phyloP scores from a whole-genome alignment of 768 basidiomycete species.

The Leccinum rimulosum region DNA sequence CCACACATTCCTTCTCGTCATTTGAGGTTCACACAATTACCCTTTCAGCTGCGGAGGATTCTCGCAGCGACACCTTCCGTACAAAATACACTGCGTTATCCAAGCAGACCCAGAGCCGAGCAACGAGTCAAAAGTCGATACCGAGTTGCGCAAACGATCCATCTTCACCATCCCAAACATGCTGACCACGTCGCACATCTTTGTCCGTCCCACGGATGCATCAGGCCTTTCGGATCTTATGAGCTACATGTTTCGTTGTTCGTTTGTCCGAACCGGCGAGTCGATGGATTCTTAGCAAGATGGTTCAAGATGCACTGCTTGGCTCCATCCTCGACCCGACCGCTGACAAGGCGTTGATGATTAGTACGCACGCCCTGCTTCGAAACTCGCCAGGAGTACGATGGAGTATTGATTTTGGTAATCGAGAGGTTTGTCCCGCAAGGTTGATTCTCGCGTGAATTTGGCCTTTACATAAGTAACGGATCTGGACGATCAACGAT shows the following conservation, averaged over 20 bases:
- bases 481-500: slow-evolving; percentile 76
- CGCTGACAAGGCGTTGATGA: slow-evolving; percentile 95
- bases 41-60: slow-evolving; percentile 3
- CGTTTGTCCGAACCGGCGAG: slow-evolving; percentile 17
- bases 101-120: slow-evolving; percentile 6
- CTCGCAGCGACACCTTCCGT: too few species aligned
- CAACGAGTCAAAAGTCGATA: slow-evolving; percentile 1
- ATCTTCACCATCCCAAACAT: slow-evolving; percentile 94
- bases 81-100: neutral
- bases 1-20: neutral
- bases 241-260: slow-evolving; percentile 28
- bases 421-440: slow-evolving; percentile 69
- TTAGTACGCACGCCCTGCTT: slow-evolving; percentile 58
- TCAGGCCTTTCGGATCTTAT: slow-evolving; percentile 91
- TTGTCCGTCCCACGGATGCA: too few species aligned
- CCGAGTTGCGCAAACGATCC: slow-evolving; percentile 25
- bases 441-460: slow-evolving; percentile 77
- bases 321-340: slow-evolving; percentile 96
- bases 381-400: slow-evolving; percentile 63
- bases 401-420: slow-evolving; percentile 91
- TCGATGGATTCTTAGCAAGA: slow-evolving; percentile 89
- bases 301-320: slow-evolving; percentile 83
- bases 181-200: too few species aligned
- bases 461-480: slow-evolving; percentile 81
- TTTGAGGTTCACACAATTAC: too few species aligned